Evolutionary conservation across 2,329 filamentous ascomycete species (phyloP), one percentile per base, ranked within the genome.

Genomic region (Amesomyces nigricolor): DNA sequence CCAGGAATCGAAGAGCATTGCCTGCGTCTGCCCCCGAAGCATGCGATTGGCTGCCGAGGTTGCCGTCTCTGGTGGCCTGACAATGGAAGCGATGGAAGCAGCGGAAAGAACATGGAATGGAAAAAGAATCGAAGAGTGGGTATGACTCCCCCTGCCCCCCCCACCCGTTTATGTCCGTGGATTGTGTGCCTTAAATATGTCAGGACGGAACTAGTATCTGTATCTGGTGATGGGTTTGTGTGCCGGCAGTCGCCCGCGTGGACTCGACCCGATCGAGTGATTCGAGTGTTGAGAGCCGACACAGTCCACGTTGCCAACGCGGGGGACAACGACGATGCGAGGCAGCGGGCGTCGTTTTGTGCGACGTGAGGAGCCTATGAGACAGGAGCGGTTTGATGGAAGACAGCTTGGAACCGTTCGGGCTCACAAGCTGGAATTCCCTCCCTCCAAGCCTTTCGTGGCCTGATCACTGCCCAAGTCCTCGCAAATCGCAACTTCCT

Each of bases 401-500:
- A 26, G 22, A 26, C 22, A 26, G 22, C 22, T 26, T 26, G 22
- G 22, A 26, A 26, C 22, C 22, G 22, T 26, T 26, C 22, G 22
- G 22, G 22, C 22, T 26, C 22, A 26, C 22, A 26, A 26, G 38
- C 38, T 40, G 9, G 16, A 16, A 13, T 52, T 29, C 22, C 29
- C 4, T 17, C 7, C 5, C 22, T 13, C 30, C 19, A 17, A 37
- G 45, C 42, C 42, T 4, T 44, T 19, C 19, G 51, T 51, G 55
- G 51, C 47, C 51, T 47, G 54, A 44, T 57, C 50, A 43, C 45
- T 37, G 40, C 17, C 19, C 22, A 26, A 26, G 22, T 45, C 8
- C 29, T 47, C 22, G 22, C 22, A 26, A 26, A 26, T 39, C 26
- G 17, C 38, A 19, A 8, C 4, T 16, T 22, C 37, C 19, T 49